Evolutionary conservation across 495 filamentous ascomycete genomes (phyloP).

Genomic region (Viridothelium virens): DNA sequence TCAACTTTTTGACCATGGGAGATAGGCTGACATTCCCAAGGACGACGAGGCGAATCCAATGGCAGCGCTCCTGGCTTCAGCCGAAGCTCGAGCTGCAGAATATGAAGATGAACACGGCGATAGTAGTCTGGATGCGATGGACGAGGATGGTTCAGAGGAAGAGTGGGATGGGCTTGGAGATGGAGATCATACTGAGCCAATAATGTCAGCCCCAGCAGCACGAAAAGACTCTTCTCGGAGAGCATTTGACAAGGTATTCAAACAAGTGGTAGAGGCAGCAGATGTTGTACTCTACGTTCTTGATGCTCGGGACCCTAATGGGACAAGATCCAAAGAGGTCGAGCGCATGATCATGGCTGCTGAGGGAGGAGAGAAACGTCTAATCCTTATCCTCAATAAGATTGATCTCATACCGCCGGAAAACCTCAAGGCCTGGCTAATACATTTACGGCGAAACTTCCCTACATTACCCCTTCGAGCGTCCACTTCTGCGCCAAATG

Average conservation of each 20-base stretch:
- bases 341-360: slow-evolving; percentile 80
- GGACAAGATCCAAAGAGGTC: slow-evolving; percentile 81
- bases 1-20: background rate
- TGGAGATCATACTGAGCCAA: slow-evolving; percentile 26
- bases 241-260: slow-evolving; percentile 92
- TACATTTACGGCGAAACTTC: slow-evolving; percentile 81
- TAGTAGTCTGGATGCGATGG: slow-evolving; percentile 41
- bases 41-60: slow-evolving; percentile 69
- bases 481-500: slow-evolving; percentile 72
- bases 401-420: slow-evolving; percentile 81
- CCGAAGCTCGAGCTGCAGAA: slow-evolving; percentile 72
- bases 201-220: slow-evolving; percentile 31
- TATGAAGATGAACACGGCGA: slow-evolving; percentile 55
- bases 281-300: slow-evolving; percentile 93
- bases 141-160: slow-evolving; percentile 43
- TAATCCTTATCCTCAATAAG: slow-evolving; percentile 95
- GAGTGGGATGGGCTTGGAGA: slow-evolving; percentile 35
- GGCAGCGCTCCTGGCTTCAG: slow-evolving; percentile 88
- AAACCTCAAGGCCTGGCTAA: slow-evolving; percentile 63
- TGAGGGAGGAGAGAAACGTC: slow-evolving; percentile 70
- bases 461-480: slow-evolving; percentile 88
- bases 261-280: slow-evolving; percentile 78
- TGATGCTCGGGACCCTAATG: slow-evolving; percentile 86
- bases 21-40: slow-evolving; percentile 39
- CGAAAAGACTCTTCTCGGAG: slow-evolving; percentile 68